Evolutionary conservation across 495 filamentous ascomycete genomes (phyloP).

Genomic region (Daldinia bambusicola): DNA sequence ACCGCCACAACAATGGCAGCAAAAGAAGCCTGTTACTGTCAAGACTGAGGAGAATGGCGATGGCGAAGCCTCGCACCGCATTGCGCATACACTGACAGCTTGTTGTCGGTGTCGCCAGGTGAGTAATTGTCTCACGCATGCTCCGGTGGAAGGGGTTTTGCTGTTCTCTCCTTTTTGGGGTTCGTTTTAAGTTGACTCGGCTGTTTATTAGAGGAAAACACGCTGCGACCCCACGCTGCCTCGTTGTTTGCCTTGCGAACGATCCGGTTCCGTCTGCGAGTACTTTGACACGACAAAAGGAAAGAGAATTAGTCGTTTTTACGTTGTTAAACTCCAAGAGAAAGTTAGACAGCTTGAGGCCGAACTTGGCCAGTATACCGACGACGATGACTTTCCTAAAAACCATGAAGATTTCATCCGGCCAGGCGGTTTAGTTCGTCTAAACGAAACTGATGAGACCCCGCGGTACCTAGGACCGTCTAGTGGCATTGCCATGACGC

Average conservation of each 20-base stretch:
- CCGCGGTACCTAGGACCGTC: constrained; percentile 89
- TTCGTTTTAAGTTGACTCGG: constrained; percentile 12
- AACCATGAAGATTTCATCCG: constrained; percentile 84
- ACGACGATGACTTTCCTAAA: constrained; percentile 72
- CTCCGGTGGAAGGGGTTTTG: not conserved
- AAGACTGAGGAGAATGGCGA: constrained; percentile 51
- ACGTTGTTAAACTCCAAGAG: constrained; percentile 88
- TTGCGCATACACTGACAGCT: constrained; percentile 87
- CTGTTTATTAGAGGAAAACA: constrained; percentile 78
- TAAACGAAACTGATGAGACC: constrained; percentile 81
- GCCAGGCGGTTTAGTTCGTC: constrained; percentile 80
- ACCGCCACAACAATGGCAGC: constrained; percentile 47
- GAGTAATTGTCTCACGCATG: constrained; percentile 48
- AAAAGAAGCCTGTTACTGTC: constrained; percentile 46
- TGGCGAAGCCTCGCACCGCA: constrained; percentile 62
- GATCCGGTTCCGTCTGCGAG: constrained; percentile 87
- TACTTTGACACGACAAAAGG: constrained; percentile 89
- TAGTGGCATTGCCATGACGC: constrained; percentile 92
- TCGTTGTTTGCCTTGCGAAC: constrained; percentile 90
- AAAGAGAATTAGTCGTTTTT: constrained; percentile 79
- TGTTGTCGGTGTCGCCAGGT: constrained; percentile 89
- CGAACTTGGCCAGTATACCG: constrained; percentile 69
- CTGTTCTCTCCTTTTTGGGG: not conserved
- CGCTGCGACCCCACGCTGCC: constrained; percentile 92
- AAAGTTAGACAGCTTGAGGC: constrained; percentile 80